Evolutionary conservation across 2,329 filamentous ascomycete genomes (phyloP), one percentile per base, ranked within the genome.

Genomic region (Claviceps cyperi): DNA sequence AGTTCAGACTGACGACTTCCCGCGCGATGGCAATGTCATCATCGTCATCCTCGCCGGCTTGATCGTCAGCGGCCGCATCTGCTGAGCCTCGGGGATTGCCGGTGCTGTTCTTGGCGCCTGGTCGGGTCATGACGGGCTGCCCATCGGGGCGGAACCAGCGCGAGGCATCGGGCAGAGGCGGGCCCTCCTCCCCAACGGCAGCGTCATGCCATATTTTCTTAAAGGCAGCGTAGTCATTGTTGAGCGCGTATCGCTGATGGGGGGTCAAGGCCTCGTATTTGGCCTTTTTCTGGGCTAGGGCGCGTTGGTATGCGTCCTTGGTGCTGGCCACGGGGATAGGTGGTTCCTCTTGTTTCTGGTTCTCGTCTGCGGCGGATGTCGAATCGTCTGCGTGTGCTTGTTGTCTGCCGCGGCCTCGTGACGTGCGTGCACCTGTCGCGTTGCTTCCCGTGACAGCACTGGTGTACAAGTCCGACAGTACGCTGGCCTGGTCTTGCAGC

Each of bases 1-100:
- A 90, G 57, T 78, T 81, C 35, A 83, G 76, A 62, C 78, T 83
- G 48, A 81, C 72, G 4, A 74, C 76, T 54, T 81, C 79, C 46
- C 77, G 72, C 28, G 77, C 74, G 32, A 90, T 75, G 1, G 82
- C 75, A 22, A 90, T 70, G 41, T 90, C 85, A 19, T 85, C 81
- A 50, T 84, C 81, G 15, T 74, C 73, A 5, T 77, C 78, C 1
- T 74, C 72, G 2, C 65, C 70, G 3, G 56, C 66, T n/a, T 17
- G 32, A 11, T 6, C 9, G 28, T 13, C 47, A 2, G 11, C 39
- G 28, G 38, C 28, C 8, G 24, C 38, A 8, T 35, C 45, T n/a
- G 28, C 39, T 4, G 51, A 51, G 19, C 43, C 40, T 13, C 52
- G 24, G 36, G 47, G 14, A 44, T 43, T 15, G 15, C 32, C 36